Evolutionary conservation across 2,329 filamentous ascomycete species (phyloP), one percentile per base, ranked within the genome.

Genomic region (Neophaeococcomyces aloes): DNA sequence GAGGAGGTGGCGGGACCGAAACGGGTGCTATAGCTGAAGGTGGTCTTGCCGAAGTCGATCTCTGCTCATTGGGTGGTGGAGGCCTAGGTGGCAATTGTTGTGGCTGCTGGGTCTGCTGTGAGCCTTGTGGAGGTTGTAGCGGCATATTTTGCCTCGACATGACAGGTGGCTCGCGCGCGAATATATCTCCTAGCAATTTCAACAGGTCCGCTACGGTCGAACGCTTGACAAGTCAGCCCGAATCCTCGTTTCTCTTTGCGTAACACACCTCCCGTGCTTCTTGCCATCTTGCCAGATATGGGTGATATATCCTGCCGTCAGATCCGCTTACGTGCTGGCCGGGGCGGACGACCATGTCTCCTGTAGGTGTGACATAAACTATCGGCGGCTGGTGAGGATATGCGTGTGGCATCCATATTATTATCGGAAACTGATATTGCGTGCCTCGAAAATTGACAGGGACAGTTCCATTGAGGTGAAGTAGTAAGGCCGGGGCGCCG

Each of bases 271-370:
- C 86, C 83, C 85, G 91, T 55, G 84, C 89, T 53, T 86, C 79
- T 25, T 74, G 69, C 91, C 91, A 98, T 49, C 86, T 81, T 25
- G 86, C 85, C 36, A 98, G 69, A 61, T 96, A 98, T 29, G 91
- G 91, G 61, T 98, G 91, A 61, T 96, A 98, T 51, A 96, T 78
- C 60, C 85, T 81, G 19, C 91, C 91, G 57, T 96, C 89, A 29
- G 48, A 47, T 4, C 85, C 80, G 58, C 91, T 87, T 48, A 98
- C 87, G 68, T 98, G 87, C 60, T 98, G 91, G 1, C 91, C 91
- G 1, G 88, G 86, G 15, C 89, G 76, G 32, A 98, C 81, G 52
- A 83, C 67, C 86, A 98, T 96, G 51, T 79, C 83, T 52, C 85
- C 81, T 4, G 84, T 86, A 2, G 91, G 88, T 5, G 80, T 88